Conservation (phyloP, 257 asterid species). For the Ophiorrhiza pumila region DNA sequence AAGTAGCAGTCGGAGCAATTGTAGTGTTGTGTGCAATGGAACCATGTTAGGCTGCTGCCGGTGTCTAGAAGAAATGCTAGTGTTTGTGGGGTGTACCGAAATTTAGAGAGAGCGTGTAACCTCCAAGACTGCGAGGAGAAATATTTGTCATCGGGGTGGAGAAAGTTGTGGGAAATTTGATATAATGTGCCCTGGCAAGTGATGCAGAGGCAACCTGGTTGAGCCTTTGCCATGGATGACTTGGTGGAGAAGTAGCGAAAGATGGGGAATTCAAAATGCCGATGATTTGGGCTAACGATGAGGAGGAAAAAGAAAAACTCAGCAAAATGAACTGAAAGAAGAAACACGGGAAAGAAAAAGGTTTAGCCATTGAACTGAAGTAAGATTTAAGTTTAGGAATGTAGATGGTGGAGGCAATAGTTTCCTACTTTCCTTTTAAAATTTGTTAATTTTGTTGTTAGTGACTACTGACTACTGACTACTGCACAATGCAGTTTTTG, state of each 20-base stretch:
- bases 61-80: constrained; percentile 56
- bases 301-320: neutral
- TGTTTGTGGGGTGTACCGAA: constrained; percentile 61
- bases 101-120: constrained; percentile 39
- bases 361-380: neutral
- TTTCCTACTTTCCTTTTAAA: too few species aligned
- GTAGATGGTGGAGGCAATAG: too few species aligned
- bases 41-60: constrained; percentile 58
- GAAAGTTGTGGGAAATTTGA: constrained; percentile 31
- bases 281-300: constrained; percentile 24
- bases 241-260: constrained; percentile 23
- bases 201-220: constrained; percentile 45
- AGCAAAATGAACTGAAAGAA: neutral
- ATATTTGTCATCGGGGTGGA: constrained; percentile 25
- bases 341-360: neutral
- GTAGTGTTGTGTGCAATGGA: constrained; percentile 48
- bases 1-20: constrained; percentile 44
- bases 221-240: constrained; percentile 40
- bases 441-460: neutral
- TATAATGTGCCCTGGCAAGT: constrained; percentile 43
- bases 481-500: neutral
- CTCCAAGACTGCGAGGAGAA: constrained; percentile 45
- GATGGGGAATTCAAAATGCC: constrained; percentile 38
- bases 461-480: too few species aligned
- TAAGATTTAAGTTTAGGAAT: too few species aligned